These are phyloP conservation scores for Pseudogymnoascus destructans DNA, from an alignment of 2,329 filamentous ascomycete species.

Conservation along the genomic window DNA sequence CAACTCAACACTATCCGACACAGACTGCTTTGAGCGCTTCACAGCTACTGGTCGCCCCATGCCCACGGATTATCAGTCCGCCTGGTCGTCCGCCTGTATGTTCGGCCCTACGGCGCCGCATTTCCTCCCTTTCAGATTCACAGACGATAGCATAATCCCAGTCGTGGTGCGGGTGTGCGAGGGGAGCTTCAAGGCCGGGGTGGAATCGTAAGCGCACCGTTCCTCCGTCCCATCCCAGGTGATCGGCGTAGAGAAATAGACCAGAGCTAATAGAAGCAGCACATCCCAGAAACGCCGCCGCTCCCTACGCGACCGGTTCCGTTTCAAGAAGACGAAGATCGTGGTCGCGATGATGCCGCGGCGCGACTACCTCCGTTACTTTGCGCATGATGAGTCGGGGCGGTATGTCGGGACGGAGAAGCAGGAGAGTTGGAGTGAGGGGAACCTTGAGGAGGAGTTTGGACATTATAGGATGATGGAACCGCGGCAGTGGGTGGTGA, in stretches of 20 bases:
- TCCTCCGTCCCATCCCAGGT: background rate
- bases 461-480: constrained; percentile 7
- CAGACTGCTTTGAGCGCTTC: constrained; percentile 14
- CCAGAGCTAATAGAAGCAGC: background rate
- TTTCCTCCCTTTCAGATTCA: constrained; percentile 20
- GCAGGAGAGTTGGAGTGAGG: constrained; percentile 13
- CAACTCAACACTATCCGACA: background rate
- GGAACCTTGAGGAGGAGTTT: constrained; percentile 21
- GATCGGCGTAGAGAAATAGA: background rate
- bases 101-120: constrained; percentile 16
- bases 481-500: background rate
- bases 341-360: constrained; percentile 23
- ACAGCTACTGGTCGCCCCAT: constrained; percentile 21
- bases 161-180: constrained; percentile 18
- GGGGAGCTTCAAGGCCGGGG: background rate
- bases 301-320: background rate
- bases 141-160: constrained; percentile 24
- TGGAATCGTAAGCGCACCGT: background rate
- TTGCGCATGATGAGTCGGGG: constrained; percentile 22
- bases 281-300: background rate
- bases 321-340: constrained; percentile 16
- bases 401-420: constrained; percentile 18
- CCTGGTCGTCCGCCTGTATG: constrained; percentile 15
- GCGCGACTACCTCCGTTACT: constrained; percentile 21
- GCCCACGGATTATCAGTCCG: constrained; percentile 14